These are phyloP conservation scores for Circinella minor DNA, from an alignment of 371 early-diverging fungal genomes.

Conservation along the genomic window DNA sequence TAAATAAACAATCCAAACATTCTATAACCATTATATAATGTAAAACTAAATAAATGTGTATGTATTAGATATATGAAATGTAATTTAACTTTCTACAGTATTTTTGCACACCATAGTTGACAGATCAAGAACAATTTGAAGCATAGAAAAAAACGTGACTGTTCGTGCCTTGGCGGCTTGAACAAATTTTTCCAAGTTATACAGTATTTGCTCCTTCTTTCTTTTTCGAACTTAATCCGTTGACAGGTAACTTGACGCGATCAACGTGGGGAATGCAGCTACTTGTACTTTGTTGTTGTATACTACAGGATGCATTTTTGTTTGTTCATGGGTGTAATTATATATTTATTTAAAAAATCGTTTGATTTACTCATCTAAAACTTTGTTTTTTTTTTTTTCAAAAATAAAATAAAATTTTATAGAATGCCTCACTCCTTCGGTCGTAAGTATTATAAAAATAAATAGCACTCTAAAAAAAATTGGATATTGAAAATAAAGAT, in stretches of 20 bases:
- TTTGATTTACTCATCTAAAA: too few species aligned
- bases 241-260: conserved; percentile 4
- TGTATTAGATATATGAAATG: too few species aligned
- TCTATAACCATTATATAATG: too few species aligned
- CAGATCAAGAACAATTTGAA: too few species aligned
- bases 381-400: background rate
- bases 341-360: too few species aligned
- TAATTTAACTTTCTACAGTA: too few species aligned
- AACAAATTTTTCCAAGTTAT: background rate
- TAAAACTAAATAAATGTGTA: too few species aligned
- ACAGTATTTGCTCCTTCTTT: background rate
- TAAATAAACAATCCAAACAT: too few species aligned
- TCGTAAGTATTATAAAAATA: conserved; percentile 49
- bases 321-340: too few species aligned
- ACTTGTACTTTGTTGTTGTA: too few species aligned
- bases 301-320: too few species aligned
- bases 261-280: background rate
- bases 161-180: background rate
- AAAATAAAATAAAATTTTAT: background rate
- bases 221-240: conserved; percentile 5
- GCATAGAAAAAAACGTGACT: background rate
- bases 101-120: too few species aligned
- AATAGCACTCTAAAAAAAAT: background rate
- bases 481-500: conserved; percentile 11
- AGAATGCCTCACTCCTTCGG: conserved; percentile 96